These are phyloP conservation scores for Closterium sp. DNA, from an alignment of 139 green algal species.

Conservation along the genomic window DNA sequence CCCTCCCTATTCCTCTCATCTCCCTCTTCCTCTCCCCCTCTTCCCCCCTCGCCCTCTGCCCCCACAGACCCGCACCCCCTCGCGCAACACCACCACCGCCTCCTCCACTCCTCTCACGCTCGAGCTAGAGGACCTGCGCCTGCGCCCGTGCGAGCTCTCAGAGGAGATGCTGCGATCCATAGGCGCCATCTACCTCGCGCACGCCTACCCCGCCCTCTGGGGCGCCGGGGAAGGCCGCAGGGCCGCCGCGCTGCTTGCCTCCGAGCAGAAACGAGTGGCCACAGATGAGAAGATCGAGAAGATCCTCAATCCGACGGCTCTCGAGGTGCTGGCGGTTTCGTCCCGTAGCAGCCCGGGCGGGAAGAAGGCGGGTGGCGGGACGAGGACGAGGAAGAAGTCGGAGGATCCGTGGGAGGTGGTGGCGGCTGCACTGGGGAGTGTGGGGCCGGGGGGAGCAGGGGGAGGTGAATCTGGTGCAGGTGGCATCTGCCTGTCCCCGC, in stretches of 20 bases:
- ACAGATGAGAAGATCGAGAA: slow-evolving; percentile 1
- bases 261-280: neutral
- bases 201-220: neutral
- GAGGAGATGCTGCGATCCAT: slow-evolving; percentile 9
- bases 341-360: too few relatives aligned
- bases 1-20: too few relatives aligned
- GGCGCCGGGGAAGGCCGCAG: neutral
- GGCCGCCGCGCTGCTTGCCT: neutral
- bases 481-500: too few relatives aligned
- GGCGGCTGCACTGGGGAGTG: neutral
- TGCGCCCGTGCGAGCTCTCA: neutral
- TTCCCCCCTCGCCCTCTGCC: too few relatives aligned
- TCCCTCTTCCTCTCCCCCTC: too few relatives aligned
- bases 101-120: too few relatives aligned
- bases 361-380: too few relatives aligned
- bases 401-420: slow-evolving; percentile 10
- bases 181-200: neutral
- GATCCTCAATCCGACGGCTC: neutral
- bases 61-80: too few relatives aligned
- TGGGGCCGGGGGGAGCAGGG: neutral
- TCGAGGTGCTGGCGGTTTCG: neutral
- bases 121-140: neutral
- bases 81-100: too few relatives aligned
- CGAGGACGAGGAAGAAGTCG: neutral
- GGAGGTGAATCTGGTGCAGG: too few relatives aligned